These are phyloP conservation scores for Calonectria montana DNA, from an alignment of 2,329 filamentous ascomycete species.

Conservation along the genomic window DNA sequence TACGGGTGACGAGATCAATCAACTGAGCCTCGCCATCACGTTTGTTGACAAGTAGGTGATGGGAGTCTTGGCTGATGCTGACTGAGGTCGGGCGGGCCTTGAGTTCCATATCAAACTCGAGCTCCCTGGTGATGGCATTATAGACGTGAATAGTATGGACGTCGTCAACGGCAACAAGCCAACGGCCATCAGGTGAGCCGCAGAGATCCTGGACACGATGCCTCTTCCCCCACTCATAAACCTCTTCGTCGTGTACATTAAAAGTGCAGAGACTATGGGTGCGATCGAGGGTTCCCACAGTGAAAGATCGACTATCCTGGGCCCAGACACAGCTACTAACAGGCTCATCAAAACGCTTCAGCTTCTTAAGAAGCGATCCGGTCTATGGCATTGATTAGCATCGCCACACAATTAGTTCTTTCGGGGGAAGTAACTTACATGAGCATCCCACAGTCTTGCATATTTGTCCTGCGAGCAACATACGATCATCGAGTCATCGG, in stretches of 20 bases:
- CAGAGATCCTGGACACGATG: slow-evolving; percentile 87
- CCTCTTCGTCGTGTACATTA: slow-evolving; percentile 70
- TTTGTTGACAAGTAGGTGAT: slow-evolving; percentile 84
- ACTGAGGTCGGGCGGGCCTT: slow-evolving; percentile 81
- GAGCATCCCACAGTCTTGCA: slow-evolving; percentile 80
- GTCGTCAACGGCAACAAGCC: slow-evolving; percentile 82
- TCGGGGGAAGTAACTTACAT: slow-evolving; percentile 60
- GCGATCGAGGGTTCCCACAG: slow-evolving; percentile 81
- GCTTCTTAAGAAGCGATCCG: slow-evolving; percentile 70
- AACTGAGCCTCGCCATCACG: slow-evolving; percentile 81
- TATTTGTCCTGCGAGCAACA: slow-evolving; percentile 82
- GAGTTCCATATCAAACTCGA: slow-evolving; percentile 77
- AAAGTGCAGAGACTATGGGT: slow-evolving; percentile 76
- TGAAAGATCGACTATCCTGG: slow-evolving; percentile 79
- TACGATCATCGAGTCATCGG: slow-evolving; percentile 86
- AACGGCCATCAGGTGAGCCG: slow-evolving; percentile 83
- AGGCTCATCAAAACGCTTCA: slow-evolving; percentile 81
- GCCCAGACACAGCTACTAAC: slow-evolving; percentile 94
- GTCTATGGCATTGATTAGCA: slow-evolving; percentile 57
- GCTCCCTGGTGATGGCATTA: slow-evolving; percentile 78
- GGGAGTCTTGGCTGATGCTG: slow-evolving; percentile 83
- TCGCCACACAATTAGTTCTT: not conserved
- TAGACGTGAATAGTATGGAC: slow-evolving; percentile 81
- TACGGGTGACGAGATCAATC: slow-evolving; percentile 79
- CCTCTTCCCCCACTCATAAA: slow-evolving; percentile 75